These are phyloP conservation scores for Geosmithia morbida DNA, from an alignment of 2,329 filamentous ascomycete species.

Conservation along the genomic window DNA sequence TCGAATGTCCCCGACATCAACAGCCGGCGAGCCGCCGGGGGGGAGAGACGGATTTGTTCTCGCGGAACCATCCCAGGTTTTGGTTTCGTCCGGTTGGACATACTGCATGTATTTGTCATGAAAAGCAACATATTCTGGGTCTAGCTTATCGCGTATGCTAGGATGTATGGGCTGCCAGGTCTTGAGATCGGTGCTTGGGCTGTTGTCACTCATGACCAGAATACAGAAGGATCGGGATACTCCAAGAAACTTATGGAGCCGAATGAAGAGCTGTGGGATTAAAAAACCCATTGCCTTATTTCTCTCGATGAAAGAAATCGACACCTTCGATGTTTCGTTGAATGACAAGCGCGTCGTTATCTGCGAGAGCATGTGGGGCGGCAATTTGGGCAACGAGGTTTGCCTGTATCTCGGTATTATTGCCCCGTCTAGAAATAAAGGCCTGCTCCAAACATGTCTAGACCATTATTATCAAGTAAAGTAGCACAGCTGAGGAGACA, in stretches of 20 bases:
- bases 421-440: too few species aligned
- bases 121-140: slow-evolving; percentile 21
- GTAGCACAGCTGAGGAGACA: too few species aligned
- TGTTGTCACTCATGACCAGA: not conserved
- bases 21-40: slow-evolving; percentile 9
- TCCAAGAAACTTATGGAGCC: too few species aligned
- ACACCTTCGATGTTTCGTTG: not conserved
- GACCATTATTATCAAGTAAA: too few species aligned
- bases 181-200: not conserved
- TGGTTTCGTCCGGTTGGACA: slow-evolving; percentile 16
- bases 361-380: not conserved
- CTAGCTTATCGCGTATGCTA: slow-evolving; percentile 13
- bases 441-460: too few species aligned
- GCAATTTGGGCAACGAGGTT: not conserved
- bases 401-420: not conserved
- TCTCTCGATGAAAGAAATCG: too few species aligned
- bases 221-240: not conserved
- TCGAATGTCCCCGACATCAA: slow-evolving; percentile 12
- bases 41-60: slow-evolving; percentile 12
- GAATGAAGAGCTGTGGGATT: too few species aligned
- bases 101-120: slow-evolving; percentile 22
- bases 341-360: not conserved
- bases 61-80: slow-evolving; percentile 16
- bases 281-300: too few species aligned
- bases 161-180: slow-evolving; percentile 19